phyloP scores from a whole-genome alignment of 1,139 yeast genomes.

The Yamadazyma jaroonii region DNA sequence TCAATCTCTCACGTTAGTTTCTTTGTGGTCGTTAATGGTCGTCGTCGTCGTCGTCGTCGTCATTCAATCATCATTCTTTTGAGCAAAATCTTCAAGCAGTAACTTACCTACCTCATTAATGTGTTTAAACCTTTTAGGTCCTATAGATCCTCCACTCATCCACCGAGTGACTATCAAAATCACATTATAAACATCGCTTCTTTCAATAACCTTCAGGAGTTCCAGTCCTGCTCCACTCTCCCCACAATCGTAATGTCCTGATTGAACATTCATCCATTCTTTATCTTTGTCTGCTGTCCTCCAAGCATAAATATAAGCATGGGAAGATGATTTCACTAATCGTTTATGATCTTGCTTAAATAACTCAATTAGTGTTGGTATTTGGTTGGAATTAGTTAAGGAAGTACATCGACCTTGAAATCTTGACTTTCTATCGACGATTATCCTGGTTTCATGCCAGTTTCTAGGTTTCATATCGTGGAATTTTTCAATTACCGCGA shows the following conservation, averaged over 20 bases:
- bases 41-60: too few relatives aligned
- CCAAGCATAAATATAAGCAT: conserved; percentile 72
- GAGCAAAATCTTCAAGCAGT: neutral
- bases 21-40: too few relatives aligned
- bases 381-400: conserved; percentile 33
- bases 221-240: conserved; percentile 65
- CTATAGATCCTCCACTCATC: conserved; percentile 71
- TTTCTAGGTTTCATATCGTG: conserved; percentile 4
- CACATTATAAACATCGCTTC: conserved; percentile 47
- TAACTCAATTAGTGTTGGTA: conserved; percentile 33
- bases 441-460: conserved; percentile 30
- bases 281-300: conserved; percentile 33
- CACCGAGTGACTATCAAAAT: conserved; percentile 66
- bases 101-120: conserved; percentile 41
- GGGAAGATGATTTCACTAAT: conserved; percentile 51
- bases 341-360: conserved; percentile 39
- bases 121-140: conserved; percentile 62
- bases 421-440: conserved; percentile 50
- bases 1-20: too few relatives aligned
- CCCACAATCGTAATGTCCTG: conserved; percentile 61
- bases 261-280: conserved; percentile 31
- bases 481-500: too few relatives aligned
- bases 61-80: too few relatives aligned
- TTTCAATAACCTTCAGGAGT: conserved; percentile 47
- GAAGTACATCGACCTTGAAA: conserved; percentile 58